Base-by-base conservation (phyloP, 2,329 filamentous ascomycete genomes). In the Aspergillus niger region DNA sequence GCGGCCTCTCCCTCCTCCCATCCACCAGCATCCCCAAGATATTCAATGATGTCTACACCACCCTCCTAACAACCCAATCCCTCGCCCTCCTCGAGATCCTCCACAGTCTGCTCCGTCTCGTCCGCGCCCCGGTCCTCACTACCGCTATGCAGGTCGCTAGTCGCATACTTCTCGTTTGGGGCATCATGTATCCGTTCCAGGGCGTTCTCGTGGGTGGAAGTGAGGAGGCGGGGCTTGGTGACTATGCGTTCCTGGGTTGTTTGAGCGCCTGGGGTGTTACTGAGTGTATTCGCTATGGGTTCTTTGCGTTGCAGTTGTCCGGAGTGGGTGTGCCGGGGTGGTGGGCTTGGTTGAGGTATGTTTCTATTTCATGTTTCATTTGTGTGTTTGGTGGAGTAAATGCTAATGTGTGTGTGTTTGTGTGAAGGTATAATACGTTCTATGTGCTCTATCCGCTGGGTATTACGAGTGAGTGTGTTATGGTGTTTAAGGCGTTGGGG, bases 221-320 rank as follows among this genome's bases (percentile, higher is more conserved):
- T 92, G 96, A 91, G 5, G 70, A 63, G 10, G 67, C 63, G 15
- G 43, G 24, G 11, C 13, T 22, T 63, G 76, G 74, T n/a, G 76
- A 79, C 63, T 77, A 70, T 60, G 78, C 74, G 4, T 80, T 80
- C 62, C 63, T 79, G n/a, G 78, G 78, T 1, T 80, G 78, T 63
- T 84, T 98, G 60, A 72, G 89, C 58, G 93, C 95, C 32, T 98
- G 95, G 94, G 89, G 87, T 65, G 77, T 91, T 61, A 97, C 95
- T 62, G 95, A 99, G 80, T 90, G 97, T 56, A 89, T 97, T 70
- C 89, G 95, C 57, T 99, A 99, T 83, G 85, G 86, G 51, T 99
- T 91, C 83, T 98, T 98, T 75, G 90, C 91, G 38, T 83, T 92
- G 70, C 87, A 86, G 68, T 84, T 64, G 68, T 75, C 57, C 71